Percentiles rank a stretch among this genome's conserved stretches.
Evolutionary conservation across 2,329 filamentous ascomycete genomes (phyloP).

Genomic region (Aspergillus persii): DNA sequence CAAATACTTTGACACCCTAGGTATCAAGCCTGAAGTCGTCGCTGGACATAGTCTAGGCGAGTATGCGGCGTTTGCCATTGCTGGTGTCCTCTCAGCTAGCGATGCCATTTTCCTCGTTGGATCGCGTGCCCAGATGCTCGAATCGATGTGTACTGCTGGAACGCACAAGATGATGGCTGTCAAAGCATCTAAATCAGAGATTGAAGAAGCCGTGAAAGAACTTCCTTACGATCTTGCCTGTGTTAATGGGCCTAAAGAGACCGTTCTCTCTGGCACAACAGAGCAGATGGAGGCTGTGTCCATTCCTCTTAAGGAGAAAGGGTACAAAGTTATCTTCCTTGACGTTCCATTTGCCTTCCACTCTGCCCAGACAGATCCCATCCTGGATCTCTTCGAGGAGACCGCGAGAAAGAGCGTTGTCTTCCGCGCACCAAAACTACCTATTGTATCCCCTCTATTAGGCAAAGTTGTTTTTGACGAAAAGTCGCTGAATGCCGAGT

Average conservation of each 20-base stretch:
- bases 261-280: conserved; percentile 64
- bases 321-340: conserved; percentile 61
- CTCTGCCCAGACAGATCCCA: conserved; percentile 19
- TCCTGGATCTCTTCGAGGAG: conserved; percentile 16
- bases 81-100: conserved; percentile 32
- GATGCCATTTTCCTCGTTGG: conserved; percentile 65
- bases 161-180: conserved; percentile 68
- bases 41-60: conserved; percentile 49
- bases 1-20: conserved; percentile 29
- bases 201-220: conserved; percentile 38
- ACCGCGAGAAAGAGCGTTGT: conserved; percentile 32
- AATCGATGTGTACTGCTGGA: conserved; percentile 62
- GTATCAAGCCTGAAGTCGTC: conserved; percentile 48
- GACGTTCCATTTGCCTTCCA: conserved; percentile 62
- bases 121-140: conserved; percentile 63
- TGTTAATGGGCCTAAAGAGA: conserved; percentile 73
- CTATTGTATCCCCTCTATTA: conserved; percentile 66
- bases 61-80: conserved; percentile 34
- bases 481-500: conserved; percentile 58
- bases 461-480: conserved; percentile 56
- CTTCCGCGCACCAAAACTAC: conserved; percentile 58
- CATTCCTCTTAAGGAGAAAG: conserved; percentile 50
- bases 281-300: conserved; percentile 58
- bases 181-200: conserved; percentile 34
- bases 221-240: conserved; percentile 60